Evolutionary conservation across 306 rosid genomes (phyloP).

Genomic region (Malus fusca): DNA sequence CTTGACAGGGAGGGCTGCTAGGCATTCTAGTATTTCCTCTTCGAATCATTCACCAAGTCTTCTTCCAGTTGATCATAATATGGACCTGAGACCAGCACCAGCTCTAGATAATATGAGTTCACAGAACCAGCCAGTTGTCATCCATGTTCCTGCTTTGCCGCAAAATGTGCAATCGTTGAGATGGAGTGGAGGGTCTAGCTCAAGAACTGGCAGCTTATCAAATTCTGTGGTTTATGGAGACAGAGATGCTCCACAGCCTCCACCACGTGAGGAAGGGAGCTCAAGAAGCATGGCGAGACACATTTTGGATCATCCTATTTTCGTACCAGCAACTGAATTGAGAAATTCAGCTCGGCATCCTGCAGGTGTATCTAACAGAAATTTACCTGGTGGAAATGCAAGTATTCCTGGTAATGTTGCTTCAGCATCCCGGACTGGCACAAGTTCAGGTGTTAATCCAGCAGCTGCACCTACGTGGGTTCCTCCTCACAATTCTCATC

Average conservation of each 20-base stretch:
- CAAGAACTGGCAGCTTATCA: conserved; percentile 48
- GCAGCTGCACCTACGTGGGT: conserved; percentile 53
- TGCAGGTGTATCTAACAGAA: conserved; percentile 25
- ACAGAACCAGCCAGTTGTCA: conserved; percentile 50
- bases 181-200: conserved; percentile 63
- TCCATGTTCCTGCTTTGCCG: conserved; percentile 53
- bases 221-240: conserved; percentile 35
- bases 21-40: conserved; percentile 49
- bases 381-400: conserved; percentile 33
- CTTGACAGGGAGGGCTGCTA: conserved; percentile 40
- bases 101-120: conserved; percentile 44
- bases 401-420: conserved; percentile 59
- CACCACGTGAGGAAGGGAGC: conserved; percentile 40
- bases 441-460: conserved; percentile 50
- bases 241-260: conserved; percentile 42
- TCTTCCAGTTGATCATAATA: conserved; percentile 44
- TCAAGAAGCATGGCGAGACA: conserved; percentile 55
- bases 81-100: conserved; percentile 52
- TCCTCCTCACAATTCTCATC: conserved; percentile 59
- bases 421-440: conserved; percentile 46
- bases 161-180: conserved; percentile 59
- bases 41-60: conserved; percentile 42
- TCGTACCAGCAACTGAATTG: conserved; percentile 55
- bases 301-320: conserved; percentile 57
- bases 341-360: conserved; percentile 54